Evolutionary conservation across 805 yeast species (phyloP).

Genomic region (Monosporozyma aerobia): DNA sequence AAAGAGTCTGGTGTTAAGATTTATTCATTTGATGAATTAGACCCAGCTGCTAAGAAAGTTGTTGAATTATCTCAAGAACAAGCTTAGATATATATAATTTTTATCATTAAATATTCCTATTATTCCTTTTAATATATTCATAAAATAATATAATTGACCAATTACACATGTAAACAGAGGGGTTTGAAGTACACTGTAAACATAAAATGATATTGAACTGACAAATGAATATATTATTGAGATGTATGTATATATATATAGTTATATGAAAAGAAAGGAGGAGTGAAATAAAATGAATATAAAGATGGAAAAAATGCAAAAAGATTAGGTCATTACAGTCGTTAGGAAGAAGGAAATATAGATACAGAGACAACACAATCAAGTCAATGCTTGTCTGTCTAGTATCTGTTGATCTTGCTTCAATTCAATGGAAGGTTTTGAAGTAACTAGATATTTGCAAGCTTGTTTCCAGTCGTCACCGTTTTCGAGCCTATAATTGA

Average conservation of each 20-base stretch:
- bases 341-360: neutral
- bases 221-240: neutral
- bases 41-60: conserved; percentile 94
- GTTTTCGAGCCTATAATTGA: conserved; percentile 48
- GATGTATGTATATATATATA: too few relatives aligned
- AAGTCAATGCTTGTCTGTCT: neutral
- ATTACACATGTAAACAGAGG: too few relatives aligned
- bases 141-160: neutral
- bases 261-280: neutral
- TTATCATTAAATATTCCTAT: too few relatives aligned
- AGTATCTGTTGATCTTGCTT: neutral
- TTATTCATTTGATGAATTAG: conserved; percentile 84
- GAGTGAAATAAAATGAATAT: neutral
- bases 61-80: conserved; percentile 49
- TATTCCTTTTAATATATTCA: neutral
- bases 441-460: conserved; percentile 42
- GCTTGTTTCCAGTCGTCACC: conserved; percentile 60
- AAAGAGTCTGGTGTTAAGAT: conserved; percentile 85
- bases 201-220: too few relatives aligned
- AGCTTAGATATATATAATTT: neutral
- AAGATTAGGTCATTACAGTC: too few relatives aligned
- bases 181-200: too few relatives aligned
- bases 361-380: too few relatives aligned
- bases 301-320: neutral
- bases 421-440: neutral